phyloP scores from a whole-genome alignment of 1,284 basidiomycete genomes.

The Fomitopsis schrenkii region DNA sequence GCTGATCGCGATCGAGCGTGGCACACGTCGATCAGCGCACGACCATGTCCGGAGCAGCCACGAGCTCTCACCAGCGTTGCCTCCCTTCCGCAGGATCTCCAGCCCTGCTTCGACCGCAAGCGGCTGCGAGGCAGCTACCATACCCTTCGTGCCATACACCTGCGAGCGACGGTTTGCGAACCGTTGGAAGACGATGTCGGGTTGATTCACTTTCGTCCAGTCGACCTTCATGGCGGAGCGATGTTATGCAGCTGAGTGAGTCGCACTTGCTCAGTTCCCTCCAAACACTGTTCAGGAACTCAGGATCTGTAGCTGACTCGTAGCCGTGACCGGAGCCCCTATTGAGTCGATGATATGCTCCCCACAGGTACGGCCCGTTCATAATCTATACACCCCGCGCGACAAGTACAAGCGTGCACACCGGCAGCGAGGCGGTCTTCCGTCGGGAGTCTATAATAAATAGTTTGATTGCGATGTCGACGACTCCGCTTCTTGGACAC shows the following conservation, averaged over 20 bases:
- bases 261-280: not conserved
- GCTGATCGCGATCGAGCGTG: slow-evolving; percentile 31
- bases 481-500: too few relatives aligned
- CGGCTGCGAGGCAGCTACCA: slow-evolving; percentile 89
- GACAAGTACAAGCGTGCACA: too few relatives aligned
- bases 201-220: slow-evolving; percentile 65
- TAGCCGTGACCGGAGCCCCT: too few relatives aligned
- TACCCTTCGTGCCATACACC: slow-evolving; percentile 83
- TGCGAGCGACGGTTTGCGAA: slow-evolving; percentile 73
- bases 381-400: too few relatives aligned
- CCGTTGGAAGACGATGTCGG: slow-evolving; percentile 52
- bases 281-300: not conserved
- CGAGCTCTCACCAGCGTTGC: slow-evolving; percentile 72
- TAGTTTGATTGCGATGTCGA: too few relatives aligned
- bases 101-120: slow-evolving; percentile 86
- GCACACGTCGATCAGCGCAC: not conserved
- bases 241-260: not conserved
- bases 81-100: slow-evolving; percentile 85
- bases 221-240: slow-evolving; percentile 41
- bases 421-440: too few relatives aligned
- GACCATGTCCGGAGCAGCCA: not conserved
- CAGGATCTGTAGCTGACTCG: not conserved
- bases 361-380: too few relatives aligned
- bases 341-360: too few relatives aligned
- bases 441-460: too few relatives aligned